phyloP scores from a whole-genome alignment of 768 basidiomycete genomes.

The Pulveroboletus sp. region DNA sequence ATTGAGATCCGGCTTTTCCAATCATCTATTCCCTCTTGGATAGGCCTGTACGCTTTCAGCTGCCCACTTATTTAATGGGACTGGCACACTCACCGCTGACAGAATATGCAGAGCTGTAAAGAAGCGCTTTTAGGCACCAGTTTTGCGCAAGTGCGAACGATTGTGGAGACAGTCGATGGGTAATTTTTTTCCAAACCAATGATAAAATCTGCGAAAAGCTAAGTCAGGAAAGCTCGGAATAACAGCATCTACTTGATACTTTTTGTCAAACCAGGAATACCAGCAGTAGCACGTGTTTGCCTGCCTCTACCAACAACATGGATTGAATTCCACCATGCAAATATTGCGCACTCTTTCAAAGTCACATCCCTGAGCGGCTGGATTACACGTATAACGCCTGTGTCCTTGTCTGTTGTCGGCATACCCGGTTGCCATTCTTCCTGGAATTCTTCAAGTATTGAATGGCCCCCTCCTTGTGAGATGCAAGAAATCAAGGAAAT shows the following conservation, averaged over 20 bases:
- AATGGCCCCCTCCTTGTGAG: constrained; percentile 72
- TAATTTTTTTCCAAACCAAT: constrained; percentile 75
- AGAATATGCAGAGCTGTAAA: constrained; percentile 51
- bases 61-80: neutral
- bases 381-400: constrained; percentile 43
- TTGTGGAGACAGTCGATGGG: constrained; percentile 82
- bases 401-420: constrained; percentile 3
- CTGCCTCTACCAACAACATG: constrained; percentile 47
- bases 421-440: constrained; percentile 58
- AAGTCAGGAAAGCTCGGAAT: neutral
- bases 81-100: constrained; percentile 49
- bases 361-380: constrained; percentile 70
- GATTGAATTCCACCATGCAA: constrained; percentile 69
- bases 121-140: constrained; percentile 59
- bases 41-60: constrained; percentile 41
- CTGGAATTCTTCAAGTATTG: constrained; percentile 60
- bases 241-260: constrained; percentile 36
- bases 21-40: constrained; percentile 57
- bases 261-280: constrained; percentile 64
- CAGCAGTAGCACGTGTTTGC: constrained; percentile 45
- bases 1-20: constrained; percentile 78
- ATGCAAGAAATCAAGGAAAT: constrained; percentile 70
- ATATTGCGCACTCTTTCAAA: constrained; percentile 74
- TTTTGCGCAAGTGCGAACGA: constrained; percentile 76
- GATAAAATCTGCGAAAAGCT: constrained; percentile 58